Conservation (phyloP, 1,139 yeast species). For the Pichia sp. region DNA sequence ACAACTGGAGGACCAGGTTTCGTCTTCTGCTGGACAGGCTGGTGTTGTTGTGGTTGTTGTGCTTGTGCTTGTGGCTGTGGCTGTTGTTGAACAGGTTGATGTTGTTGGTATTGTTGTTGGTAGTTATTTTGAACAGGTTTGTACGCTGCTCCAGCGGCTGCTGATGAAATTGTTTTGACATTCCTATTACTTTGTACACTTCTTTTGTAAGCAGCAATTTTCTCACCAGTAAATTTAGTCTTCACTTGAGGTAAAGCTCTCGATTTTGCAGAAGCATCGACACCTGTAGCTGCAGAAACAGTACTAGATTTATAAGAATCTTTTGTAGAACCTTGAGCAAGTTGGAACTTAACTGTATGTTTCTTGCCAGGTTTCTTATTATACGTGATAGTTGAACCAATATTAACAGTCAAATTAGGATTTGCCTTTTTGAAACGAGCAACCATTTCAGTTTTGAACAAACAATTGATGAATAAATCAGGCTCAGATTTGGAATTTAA, state of each 20-base stretch:
- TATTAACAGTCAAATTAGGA: constrained; percentile 50
- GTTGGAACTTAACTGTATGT: constrained; percentile 63
- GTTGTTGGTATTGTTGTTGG: constrained; percentile 5
- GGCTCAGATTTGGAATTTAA: constrained; percentile 52
- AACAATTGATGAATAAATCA: constrained; percentile 73
- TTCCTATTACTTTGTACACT: constrained; percentile 12
- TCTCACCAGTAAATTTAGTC: constrained; percentile 30
- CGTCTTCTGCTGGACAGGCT: constrained; percentile 19
- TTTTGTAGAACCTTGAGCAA: constrained; percentile 40
- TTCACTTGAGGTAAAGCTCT: constrained; percentile 74
- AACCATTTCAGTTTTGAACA: constrained; percentile 83
- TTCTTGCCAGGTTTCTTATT: constrained; percentile 86
- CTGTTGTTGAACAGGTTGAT: background rate
- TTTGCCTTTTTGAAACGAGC: constrained; percentile 66
- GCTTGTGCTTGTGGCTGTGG: constrained; percentile 10
- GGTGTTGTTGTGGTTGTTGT: constrained; percentile 20
- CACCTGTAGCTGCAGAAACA: constrained; percentile 74
- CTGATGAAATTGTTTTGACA: constrained; percentile 24
- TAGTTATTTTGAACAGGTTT: constrained; percentile 12
- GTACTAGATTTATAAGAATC: constrained; percentile 86
- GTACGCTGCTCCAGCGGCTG: constrained; percentile 29
- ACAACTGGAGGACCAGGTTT: constrained; percentile 16
- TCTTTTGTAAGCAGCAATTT: constrained; percentile 23
- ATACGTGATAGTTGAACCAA: constrained; percentile 71
- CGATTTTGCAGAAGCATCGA: constrained; percentile 62